These are phyloP conservation scores for Gentiana straminea DNA, from an alignment of 257 asterid species.

Conservation along the genomic window DNA sequence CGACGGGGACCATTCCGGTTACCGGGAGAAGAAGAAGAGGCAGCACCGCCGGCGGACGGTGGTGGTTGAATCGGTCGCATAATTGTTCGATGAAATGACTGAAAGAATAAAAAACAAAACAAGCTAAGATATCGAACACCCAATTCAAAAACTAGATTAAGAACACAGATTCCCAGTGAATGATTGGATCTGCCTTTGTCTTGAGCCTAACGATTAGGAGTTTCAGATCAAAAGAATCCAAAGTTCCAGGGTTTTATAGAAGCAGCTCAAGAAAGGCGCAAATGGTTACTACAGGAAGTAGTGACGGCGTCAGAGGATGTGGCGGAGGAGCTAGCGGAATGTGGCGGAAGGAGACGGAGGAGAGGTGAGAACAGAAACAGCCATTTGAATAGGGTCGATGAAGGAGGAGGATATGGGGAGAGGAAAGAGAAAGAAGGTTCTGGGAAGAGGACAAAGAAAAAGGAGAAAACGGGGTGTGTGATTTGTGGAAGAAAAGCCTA, in stretches of 20 bases:
- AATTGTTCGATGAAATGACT: slow-evolving; percentile 7
- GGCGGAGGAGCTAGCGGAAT: not conserved
- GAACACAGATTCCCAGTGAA: no score
- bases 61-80: slow-evolving; percentile 61
- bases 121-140: not conserved
- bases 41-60: slow-evolving; percentile 16
- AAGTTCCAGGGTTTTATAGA: not conserved
- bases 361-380: slow-evolving; percentile 1
- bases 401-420: not conserved
- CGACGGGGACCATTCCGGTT: slow-evolving; percentile 26
- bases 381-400: not conserved
- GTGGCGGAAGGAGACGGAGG: not conserved
- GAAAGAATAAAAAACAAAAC: not conserved
- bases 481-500: not conserved
- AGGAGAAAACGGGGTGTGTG: not conserved
- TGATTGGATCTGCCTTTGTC: not conserved
- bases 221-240: not conserved
- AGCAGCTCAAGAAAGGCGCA: not conserved
- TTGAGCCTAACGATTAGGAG: not conserved
- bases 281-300: not conserved
- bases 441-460: slow-evolving; percentile 24
- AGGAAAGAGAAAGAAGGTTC: slow-evolving; percentile 23
- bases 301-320: not conserved
- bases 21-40: slow-evolving; percentile 13
- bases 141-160: no score